A percentile compares a stretch with the other conserved stretches of the same genome.
Conservation (phyloP, 352 stramenopile species). For the Pythium folliculosum region DNA sequence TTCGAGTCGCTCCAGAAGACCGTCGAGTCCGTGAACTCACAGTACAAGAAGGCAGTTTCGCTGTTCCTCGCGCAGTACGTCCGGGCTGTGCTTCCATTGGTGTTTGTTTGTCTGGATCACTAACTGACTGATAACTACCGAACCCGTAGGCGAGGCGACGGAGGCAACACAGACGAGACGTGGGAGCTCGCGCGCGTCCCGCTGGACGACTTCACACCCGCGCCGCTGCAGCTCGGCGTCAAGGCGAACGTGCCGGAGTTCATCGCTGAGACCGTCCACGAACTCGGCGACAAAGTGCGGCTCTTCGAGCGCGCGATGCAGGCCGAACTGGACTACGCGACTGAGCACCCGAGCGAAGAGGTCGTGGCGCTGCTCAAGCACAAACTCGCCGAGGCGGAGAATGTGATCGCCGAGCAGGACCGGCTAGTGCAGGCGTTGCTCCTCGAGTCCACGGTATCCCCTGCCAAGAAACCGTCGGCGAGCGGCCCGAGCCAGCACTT, state of each 20-base stretch:
- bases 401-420: slow-evolving; percentile 69
- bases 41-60: slow-evolving; percentile 74
- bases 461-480: background rate
- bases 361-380: slow-evolving; percentile 44
- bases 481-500: background rate
- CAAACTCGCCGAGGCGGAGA: slow-evolving; percentile 67
- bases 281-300: slow-evolving; percentile 47
- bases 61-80: slow-evolving; percentile 76
- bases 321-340: slow-evolving; percentile 43
- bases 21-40: slow-evolving; percentile 59
- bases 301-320: slow-evolving; percentile 64
- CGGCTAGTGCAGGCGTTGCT: slow-evolving; percentile 71
- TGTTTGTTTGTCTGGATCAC: background rate
- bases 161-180: slow-evolving; percentile 48
- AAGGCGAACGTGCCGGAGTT: slow-evolving; percentile 58
- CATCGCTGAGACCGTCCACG: slow-evolving; percentile 53
- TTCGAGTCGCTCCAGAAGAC: slow-evolving; percentile 61
- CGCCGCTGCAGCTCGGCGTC: slow-evolving; percentile 62
- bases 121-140: no score
- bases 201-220: slow-evolving; percentile 68
- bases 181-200: slow-evolving; percentile 49
- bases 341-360: slow-evolving; percentile 24
- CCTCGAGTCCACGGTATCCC: background rate
- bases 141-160: slow-evolving; percentile 19
- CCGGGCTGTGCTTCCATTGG: no score